A percentile compares a stretch with the other conserved stretches of the same genome.
Conservation (phyloP, 2,329 filamentous ascomycete genomes). For the Fusarium albosuccineum region DNA sequence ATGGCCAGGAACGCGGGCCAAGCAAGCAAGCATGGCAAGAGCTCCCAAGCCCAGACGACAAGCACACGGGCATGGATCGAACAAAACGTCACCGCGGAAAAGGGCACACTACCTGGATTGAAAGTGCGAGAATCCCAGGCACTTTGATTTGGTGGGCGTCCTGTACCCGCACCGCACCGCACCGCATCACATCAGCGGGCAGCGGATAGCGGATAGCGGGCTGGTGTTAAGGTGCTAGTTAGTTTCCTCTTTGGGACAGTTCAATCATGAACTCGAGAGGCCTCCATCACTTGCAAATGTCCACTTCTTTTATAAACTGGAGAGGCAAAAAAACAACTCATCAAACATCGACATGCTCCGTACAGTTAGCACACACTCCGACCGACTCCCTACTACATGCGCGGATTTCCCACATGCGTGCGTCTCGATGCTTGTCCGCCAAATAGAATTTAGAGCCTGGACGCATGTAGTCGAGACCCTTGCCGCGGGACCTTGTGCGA, state of each 20-base stretch:
- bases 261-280: constrained; percentile 26
- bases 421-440: background rate
- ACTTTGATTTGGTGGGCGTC: constrained; percentile 5
- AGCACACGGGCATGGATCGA: background rate
- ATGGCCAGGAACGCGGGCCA: background rate
- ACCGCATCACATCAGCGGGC: background rate
- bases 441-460: constrained; percentile 2
- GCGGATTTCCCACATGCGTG: constrained; percentile 4
- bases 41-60: constrained; percentile 7
- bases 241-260: constrained; percentile 32
- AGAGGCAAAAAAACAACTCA: constrained; percentile 34
- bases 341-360: background rate
- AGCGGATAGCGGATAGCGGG: constrained; percentile 11
- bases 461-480: constrained; percentile 17
- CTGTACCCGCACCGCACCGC: background rate
- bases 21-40: background rate
- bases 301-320: background rate
- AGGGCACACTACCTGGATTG: background rate
- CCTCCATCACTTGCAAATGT: constrained; percentile 17
- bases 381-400: constrained; percentile 2
- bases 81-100: constrained; percentile 7
- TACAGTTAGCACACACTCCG: background rate
- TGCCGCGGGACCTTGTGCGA: constrained; percentile 10
- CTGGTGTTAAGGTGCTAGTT: constrained; percentile 18
- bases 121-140: background rate